A percentile compares a stretch with the other conserved stretches of the same genome.
Evolutionary conservation across 164 flowering plant species (phyloP).

Genomic region (Magnolia sinica): DNA sequence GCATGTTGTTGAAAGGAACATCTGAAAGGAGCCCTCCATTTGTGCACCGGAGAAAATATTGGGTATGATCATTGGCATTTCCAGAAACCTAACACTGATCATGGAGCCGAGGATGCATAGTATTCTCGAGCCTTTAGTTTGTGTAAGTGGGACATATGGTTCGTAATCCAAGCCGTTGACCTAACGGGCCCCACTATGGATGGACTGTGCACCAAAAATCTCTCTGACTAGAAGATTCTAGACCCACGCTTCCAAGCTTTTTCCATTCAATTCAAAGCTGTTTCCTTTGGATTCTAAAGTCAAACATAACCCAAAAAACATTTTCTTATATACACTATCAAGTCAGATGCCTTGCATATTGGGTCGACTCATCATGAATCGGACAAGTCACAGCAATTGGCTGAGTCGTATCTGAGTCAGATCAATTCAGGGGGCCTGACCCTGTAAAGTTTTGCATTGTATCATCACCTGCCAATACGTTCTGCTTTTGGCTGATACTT

Average conservation of each 20-base stretch:
- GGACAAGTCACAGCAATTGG: too few relatives aligned
- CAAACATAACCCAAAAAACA: not conserved
- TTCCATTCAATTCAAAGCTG: not conserved
- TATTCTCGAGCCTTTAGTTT: not conserved
- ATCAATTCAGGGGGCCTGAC: too few relatives aligned
- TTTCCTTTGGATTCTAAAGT: not conserved
- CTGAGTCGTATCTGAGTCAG: too few relatives aligned
- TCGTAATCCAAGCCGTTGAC: too few relatives aligned
- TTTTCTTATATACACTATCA: too few relatives aligned
- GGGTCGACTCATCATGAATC: too few relatives aligned
- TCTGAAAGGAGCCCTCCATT: conserved; percentile 26
- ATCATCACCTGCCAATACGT: too few relatives aligned
- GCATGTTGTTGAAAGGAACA: conserved; percentile 48
- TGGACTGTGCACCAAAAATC: not conserved
- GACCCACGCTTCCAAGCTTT: not conserved
- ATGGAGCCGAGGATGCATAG: not conserved
- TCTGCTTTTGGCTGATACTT: too few relatives aligned
- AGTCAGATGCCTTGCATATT: too few relatives aligned
- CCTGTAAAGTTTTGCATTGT: too few relatives aligned
- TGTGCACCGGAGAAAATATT: conserved; percentile 44
- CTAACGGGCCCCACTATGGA: too few relatives aligned
- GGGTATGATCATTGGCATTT: conserved; percentile 34
- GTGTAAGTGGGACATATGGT: too few relatives aligned
- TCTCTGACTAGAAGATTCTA: not conserved
- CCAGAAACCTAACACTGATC: not conserved